Evolutionary conservation across 2,329 filamentous ascomycete species (phyloP).

Genomic region (Pseudocercospora pini-densiflorae): DNA sequence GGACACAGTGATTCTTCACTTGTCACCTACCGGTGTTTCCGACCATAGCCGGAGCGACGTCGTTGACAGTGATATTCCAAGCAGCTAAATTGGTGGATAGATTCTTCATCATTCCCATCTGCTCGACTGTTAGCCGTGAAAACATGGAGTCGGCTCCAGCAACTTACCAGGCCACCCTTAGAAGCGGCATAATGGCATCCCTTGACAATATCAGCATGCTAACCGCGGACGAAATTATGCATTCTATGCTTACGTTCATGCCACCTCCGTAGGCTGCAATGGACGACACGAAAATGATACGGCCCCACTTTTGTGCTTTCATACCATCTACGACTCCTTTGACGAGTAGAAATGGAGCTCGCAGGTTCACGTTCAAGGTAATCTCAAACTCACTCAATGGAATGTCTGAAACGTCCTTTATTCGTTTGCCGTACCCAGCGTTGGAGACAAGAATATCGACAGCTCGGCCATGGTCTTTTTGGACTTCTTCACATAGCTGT

Average conservation of each 20-base stretch:
- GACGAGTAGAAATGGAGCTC: conserved; percentile 65
- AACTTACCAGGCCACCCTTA: conserved; percentile 43
- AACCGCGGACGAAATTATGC: conserved; percentile 62
- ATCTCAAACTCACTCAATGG: conserved; percentile 67
- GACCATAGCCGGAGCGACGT: conserved; percentile 59
- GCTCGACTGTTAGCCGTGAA: background rate
- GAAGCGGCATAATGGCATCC: conserved; percentile 36
- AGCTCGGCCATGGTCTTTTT: conserved; percentile 55
- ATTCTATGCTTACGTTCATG: conserved; percentile 63
- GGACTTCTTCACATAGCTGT: conserved; percentile 59
- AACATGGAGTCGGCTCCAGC: no score
- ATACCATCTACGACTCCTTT: conserved; percentile 66
- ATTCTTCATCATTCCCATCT: conserved; percentile 67
- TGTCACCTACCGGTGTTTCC: conserved; percentile 1
- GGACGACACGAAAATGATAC: conserved; percentile 67
- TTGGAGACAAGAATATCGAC: conserved; percentile 70
- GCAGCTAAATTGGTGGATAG: conserved; percentile 63
- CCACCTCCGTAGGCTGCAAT: conserved; percentile 67
- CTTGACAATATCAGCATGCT: conserved; percentile 14
- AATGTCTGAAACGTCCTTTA: conserved; percentile 59
- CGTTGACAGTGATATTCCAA: conserved; percentile 68
- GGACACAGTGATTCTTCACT: no score
- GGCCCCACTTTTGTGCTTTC: conserved; percentile 64
- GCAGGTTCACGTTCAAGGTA: conserved; percentile 65
- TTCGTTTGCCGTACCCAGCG: conserved; percentile 68